Evolutionary conservation across 257 asterid species (phyloP).

Genomic region (Leptodermis oblonga): DNA sequence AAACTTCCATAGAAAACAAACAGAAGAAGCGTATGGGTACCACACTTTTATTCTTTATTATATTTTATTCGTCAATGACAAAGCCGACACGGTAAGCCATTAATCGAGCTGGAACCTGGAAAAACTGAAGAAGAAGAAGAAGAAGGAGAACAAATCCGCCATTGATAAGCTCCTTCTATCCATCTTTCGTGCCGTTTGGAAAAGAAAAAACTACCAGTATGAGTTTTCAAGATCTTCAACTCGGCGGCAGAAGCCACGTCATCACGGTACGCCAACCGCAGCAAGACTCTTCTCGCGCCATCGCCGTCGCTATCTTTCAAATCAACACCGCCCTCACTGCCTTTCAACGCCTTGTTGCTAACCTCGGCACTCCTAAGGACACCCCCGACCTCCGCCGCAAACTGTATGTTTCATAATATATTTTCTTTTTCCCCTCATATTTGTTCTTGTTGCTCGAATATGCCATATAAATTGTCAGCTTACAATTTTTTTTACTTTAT

Average conservation of each 20-base stretch:
- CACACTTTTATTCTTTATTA: too few relatives aligned
- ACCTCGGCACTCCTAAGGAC: conserved; percentile 45
- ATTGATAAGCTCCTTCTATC: not conserved
- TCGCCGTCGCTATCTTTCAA: conserved; percentile 40
- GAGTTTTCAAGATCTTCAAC: conserved; percentile 54
- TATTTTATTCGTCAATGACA: not conserved
- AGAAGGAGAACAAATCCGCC: not conserved
- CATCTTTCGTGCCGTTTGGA: too few relatives aligned
- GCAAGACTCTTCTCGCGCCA: conserved; percentile 36
- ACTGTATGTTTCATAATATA: conserved; percentile 17
- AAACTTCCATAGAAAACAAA: not conserved
- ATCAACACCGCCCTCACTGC: conserved; percentile 43
- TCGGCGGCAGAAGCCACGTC: conserved; percentile 28
- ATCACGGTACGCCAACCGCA: conserved; percentile 9
- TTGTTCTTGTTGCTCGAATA: not conserved
- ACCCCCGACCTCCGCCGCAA: conserved; percentile 41
- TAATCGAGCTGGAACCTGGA: too few relatives aligned
- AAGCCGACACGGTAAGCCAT: conserved; percentile 9
- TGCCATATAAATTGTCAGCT: too few relatives aligned
- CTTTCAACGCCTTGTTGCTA: conserved; percentile 38
- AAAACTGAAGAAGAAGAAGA: not conserved
- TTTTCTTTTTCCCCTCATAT: not conserved
- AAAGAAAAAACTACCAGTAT: conserved; percentile 3
- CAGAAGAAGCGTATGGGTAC: not conserved
- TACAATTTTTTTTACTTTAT: too few relatives aligned